These are phyloP conservation scores for Cokeromyces recurvatus DNA, from an alignment of 371 early-diverging fungal genomes.

Conservation along the genomic window DNA sequence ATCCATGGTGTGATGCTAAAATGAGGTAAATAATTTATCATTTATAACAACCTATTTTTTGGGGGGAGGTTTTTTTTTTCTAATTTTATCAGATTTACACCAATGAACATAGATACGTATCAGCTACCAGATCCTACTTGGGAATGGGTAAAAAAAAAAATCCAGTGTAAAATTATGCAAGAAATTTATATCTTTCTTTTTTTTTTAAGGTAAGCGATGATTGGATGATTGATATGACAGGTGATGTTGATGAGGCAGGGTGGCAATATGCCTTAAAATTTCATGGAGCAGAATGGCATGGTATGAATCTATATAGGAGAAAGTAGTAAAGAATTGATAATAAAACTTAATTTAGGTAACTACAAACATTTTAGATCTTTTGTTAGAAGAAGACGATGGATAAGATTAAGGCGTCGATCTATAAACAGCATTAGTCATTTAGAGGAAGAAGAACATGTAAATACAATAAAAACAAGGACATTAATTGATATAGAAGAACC, in stretches of 20 bases:
- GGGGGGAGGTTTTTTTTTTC: no score
- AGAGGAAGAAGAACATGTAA: background rate
- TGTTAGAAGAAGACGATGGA: conserved; percentile 62
- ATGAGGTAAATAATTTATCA: conserved; percentile 27
- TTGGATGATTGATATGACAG: conserved; percentile 69
- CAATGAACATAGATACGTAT: conserved; percentile 48
- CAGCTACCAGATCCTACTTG: conserved; percentile 61
- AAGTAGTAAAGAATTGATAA: background rate
- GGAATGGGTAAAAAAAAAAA: conserved; percentile 60
- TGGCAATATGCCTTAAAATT: conserved; percentile 51
- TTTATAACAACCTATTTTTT: no score
- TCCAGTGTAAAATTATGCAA: background rate
- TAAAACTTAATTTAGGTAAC: no score
- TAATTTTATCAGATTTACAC: conserved; percentile 40
- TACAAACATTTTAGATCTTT: conserved; percentile 57
- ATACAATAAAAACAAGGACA: background rate
- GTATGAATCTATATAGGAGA: conserved; percentile 19
- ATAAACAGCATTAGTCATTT: background rate
- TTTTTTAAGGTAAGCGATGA: conserved; percentile 34
- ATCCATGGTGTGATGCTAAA: conserved; percentile 56
- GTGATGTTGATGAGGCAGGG: conserved; percentile 60
- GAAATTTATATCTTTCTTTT: background rate
- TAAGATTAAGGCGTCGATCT: conserved; percentile 43
- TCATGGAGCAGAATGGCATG: conserved; percentile 47
- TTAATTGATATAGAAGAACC: background rate